Conservation (phyloP, 768 basidiomycete species). For the Amanita subjunquillea region DNA sequence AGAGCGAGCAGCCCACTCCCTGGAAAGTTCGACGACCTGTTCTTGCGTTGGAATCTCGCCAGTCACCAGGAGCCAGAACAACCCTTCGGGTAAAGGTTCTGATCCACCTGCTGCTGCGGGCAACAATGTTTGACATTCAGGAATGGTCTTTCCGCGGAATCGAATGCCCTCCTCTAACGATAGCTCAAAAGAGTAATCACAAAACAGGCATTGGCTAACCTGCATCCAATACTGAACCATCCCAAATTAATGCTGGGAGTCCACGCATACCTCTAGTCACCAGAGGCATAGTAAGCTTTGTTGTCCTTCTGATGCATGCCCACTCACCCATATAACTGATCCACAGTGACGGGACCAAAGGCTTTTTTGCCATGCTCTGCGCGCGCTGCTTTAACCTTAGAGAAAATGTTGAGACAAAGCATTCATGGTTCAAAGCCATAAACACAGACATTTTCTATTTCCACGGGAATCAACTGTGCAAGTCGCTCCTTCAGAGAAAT, state of each 20-base stretch:
- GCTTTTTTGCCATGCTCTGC: constrained; percentile 85
- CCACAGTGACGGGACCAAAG: constrained; percentile 85
- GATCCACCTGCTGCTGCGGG: constrained; percentile 84
- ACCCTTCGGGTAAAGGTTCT: constrained; percentile 87
- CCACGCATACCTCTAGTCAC: constrained; percentile 70
- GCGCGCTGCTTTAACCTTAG: constrained; percentile 73
- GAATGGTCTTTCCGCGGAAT: constrained; percentile 94
- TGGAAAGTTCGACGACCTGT: constrained; percentile 77
- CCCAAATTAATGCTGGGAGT: constrained; percentile 93
- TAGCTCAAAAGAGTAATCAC: constrained; percentile 5
- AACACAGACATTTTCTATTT: constrained; percentile 57
- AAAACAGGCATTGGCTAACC: constrained; percentile 30
- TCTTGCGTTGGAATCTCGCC: constrained; percentile 90
- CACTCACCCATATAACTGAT: constrained; percentile 80
- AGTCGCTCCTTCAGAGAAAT: constrained; percentile 86
- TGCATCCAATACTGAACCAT: constrained; percentile 93
- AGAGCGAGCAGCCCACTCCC: constrained; percentile 92
- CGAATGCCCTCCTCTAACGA: constrained; percentile 86
- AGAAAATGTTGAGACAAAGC: constrained; percentile 3
- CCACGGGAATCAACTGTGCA: constrained; percentile 85
- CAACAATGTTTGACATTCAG: constrained; percentile 76
- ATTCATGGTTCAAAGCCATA: background rate
- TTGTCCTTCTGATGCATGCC: background rate
- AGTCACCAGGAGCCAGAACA: constrained; percentile 94
- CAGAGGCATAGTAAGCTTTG: constrained; percentile 6